A percentile compares a stretch with the other conserved stretches of the same genome.
These are phyloP conservation scores for Candida manassasensis DNA, from an alignment of 805 yeast genomes.

Conservation along the genomic window DNA sequence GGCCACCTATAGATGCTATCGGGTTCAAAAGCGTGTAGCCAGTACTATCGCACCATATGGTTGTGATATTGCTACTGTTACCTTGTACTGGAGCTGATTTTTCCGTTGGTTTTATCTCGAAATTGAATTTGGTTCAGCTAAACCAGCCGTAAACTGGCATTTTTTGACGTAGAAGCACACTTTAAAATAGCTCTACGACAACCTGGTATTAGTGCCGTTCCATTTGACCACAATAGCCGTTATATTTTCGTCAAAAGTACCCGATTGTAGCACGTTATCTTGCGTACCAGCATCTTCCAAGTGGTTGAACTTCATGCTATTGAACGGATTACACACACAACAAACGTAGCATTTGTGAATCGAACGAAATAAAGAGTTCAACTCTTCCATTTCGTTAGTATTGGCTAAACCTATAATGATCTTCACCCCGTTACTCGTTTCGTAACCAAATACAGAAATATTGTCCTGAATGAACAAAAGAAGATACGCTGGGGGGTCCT, in stretches of 20 bases:
- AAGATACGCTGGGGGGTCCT: neutral
- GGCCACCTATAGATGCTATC: too few relatives aligned
- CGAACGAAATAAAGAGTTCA: slow-evolving; percentile 19
- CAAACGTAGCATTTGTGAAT: slow-evolving; percentile 53
- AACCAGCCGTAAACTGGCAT: too few relatives aligned
- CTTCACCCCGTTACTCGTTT: slow-evolving; percentile 64
- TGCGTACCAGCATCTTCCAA: slow-evolving; percentile 4
- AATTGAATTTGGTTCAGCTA: too few relatives aligned
- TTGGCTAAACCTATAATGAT: slow-evolving; percentile 49
- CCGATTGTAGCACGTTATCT: slow-evolving; percentile 24
- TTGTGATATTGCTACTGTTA: too few relatives aligned
- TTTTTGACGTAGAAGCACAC: too few relatives aligned
- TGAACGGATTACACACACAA: slow-evolving; percentile 62
- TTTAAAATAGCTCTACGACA: too few relatives aligned
- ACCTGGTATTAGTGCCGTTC: too few relatives aligned
- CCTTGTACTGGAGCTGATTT: too few relatives aligned
- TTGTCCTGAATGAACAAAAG: slow-evolving; percentile 65
- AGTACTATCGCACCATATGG: too few relatives aligned
- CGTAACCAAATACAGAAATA: slow-evolving; percentile 62
- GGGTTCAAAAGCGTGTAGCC: too few relatives aligned
- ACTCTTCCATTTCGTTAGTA: slow-evolving; percentile 2
- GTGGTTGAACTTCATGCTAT: slow-evolving; percentile 13
- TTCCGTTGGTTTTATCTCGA: too few relatives aligned
- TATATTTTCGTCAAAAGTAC: slow-evolving; percentile 27
- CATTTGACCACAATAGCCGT: slow-evolving; percentile 22